Percentiles rank a stretch among this genome's conserved stretches.
phyloP scores from a whole-genome alignment of 768 basidiomycete species.

The Kwoniella dejecticola region DNA sequence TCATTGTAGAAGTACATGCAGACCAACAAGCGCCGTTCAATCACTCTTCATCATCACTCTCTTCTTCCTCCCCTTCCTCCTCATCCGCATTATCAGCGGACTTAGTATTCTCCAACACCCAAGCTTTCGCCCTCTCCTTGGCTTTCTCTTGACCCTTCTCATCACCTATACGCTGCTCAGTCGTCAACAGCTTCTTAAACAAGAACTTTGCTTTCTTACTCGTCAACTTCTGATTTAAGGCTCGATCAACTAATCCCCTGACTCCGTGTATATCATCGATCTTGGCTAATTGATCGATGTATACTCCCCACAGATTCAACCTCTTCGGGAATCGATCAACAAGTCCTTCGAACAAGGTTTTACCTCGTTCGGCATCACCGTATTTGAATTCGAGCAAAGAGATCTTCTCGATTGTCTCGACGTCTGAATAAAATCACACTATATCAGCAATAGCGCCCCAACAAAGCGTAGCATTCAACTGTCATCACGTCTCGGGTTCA shows the following conservation, averaged over 20 bases:
- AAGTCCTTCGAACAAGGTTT: slow-evolving; percentile 94
- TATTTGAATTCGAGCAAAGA: slow-evolving; percentile 92
- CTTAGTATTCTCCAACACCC: slow-evolving; percentile 59
- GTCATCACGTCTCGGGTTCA: too few relatives aligned
- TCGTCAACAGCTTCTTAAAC: slow-evolving; percentile 96
- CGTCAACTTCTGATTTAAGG: slow-evolving; percentile 81
- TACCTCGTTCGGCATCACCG: slow-evolving; percentile 91
- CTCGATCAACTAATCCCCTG: slow-evolving; percentile 80
- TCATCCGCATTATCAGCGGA: slow-evolving; percentile 30
- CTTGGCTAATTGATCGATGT: slow-evolving; percentile 92
- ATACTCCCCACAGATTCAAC: slow-evolving; percentile 93
- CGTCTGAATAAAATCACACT: slow-evolving; percentile 62
- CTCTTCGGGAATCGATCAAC: slow-evolving; percentile 93
- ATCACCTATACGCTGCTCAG: slow-evolving; percentile 84
- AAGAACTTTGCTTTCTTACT: slow-evolving; percentile 95
- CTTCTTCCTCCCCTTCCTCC: slow-evolving; percentile 24
- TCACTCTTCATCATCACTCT: slow-evolving; percentile 10
- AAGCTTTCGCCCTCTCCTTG: slow-evolving; percentile 87
- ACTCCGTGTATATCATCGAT: slow-evolving; percentile 73
- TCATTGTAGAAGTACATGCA: background rate
- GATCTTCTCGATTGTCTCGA: slow-evolving; percentile 93
- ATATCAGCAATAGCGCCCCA: background rate
- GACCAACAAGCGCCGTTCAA: background rate
- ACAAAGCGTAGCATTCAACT: background rate
- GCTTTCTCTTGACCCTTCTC: slow-evolving; percentile 76